Evolutionary conservation across 495 filamentous ascomycete genomes (phyloP), one percentile per base, ranked within the genome.

Genomic region (Oleoguttula mirabilis): DNA sequence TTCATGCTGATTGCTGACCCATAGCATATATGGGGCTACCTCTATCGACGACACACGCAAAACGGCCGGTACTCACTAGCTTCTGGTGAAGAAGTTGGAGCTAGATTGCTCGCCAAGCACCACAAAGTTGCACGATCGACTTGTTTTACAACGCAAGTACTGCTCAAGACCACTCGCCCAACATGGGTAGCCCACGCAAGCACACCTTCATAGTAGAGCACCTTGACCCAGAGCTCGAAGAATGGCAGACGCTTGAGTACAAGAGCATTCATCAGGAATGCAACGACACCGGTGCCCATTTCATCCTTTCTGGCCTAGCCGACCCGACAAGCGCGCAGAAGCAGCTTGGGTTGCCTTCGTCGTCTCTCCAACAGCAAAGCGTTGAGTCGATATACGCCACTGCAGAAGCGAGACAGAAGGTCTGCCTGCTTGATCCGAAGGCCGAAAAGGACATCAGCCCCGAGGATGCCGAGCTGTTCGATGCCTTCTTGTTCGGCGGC

Each of bases 161-260:
- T n/a, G n/a, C n/a, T n/a, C n/a, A n/a, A n/a, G n/a, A n/a, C n/a
- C n/a, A n/a, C n/a, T n/a, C n/a, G n/a, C n/a, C n/a, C n/a, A n/a
- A n/a, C n/a, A n/a, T n/a, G n/a, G n/a, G n/a, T n/a, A n/a, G n/a
- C n/a, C n/a, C n/a, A n/a, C n/a, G n/a, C n/a, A 28, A 28, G 16
- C 34, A 49, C 30, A 48, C 49, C 27, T 93, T 84, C 64, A 78
- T 94, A 51, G 84, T 94, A 41, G 87, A 94, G 67, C 87, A 94
- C 63, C 72, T 94, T 16, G 87, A 94, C 66, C 76, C 81, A 11
- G 90, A 98, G 60, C 72, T 96, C 19, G 90, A 88, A n/a, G 72
- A 73, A 23, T 98, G 90, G 90, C 94, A 88, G 4, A 72, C 79
- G 16, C 71, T 94, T 15, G 90, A 98, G 65, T 98, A 98, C 66